Evolutionary conservation across 2,329 filamentous ascomycete species (phyloP).

Genomic region (Fonsecaea nubica): DNA sequence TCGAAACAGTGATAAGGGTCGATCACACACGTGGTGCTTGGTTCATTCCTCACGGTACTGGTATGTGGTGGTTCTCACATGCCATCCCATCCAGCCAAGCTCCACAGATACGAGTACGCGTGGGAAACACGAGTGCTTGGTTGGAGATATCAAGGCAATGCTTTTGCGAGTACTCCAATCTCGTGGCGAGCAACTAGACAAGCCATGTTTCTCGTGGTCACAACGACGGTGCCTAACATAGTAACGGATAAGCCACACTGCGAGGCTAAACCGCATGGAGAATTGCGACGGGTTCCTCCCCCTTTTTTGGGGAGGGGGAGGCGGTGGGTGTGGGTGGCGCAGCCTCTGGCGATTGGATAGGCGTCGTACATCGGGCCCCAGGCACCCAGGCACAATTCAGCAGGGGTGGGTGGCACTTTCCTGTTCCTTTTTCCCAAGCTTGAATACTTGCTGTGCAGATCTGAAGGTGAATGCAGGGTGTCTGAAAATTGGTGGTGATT

Average conservation of each 20-base stretch:
- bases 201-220: neutral
- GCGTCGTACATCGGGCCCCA: neutral
- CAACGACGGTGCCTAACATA: conserved; percentile 12
- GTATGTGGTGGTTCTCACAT: neutral
- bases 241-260: conserved; percentile 18
- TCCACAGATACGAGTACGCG: neutral
- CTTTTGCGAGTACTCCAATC: neutral
- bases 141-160: neutral
- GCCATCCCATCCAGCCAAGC: neutral
- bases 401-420: conserved; percentile 2
- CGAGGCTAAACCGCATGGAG: conserved; percentile 9
- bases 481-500: conserved; percentile 2
- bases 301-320: conserved; percentile 2
- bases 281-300: conserved; percentile 4
- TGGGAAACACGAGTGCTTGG: too few species aligned
- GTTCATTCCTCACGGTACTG: too few species aligned
- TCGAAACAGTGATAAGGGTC: too few species aligned
- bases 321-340: conserved; percentile 6
- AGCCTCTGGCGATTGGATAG: conserved; percentile 1
- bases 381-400: neutral
- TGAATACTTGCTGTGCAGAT: neutral
- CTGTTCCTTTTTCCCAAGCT: neutral
- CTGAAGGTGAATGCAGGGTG: neutral
- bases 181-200: conserved; percentile 3
- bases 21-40: too few species aligned